Conservation (phyloP, 2,329 filamentous ascomycete genomes). For the Colletotrichum shisoi region DNA sequence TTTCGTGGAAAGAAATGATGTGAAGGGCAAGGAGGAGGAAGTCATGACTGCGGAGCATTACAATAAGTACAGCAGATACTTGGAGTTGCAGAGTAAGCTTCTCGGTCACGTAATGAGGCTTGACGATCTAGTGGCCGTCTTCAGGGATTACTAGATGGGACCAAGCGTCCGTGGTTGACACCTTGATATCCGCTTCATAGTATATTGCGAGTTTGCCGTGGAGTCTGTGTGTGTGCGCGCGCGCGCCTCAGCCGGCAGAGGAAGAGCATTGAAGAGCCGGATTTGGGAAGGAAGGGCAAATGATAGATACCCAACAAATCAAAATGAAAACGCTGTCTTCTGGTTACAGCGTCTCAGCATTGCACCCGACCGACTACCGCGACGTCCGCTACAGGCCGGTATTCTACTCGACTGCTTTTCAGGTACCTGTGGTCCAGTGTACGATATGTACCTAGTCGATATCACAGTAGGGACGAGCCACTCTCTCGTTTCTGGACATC, state of each 20-base stretch:
- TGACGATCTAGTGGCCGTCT: slow-evolving; percentile 83
- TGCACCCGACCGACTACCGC: neutral
- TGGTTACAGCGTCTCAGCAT: neutral
- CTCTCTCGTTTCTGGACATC: neutral
- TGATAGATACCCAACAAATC: slow-evolving; percentile 35
- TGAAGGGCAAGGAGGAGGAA: slow-evolving; percentile 82
- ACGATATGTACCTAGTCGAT: no score
- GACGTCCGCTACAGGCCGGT: no score
- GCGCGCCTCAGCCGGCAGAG: neutral
- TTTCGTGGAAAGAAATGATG: slow-evolving; percentile 85
- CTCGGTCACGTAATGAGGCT: slow-evolving; percentile 80
- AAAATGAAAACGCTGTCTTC: slow-evolving; percentile 8
- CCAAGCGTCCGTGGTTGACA: neutral
- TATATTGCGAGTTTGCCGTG: neutral
- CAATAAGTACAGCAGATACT: slow-evolving; percentile 65
- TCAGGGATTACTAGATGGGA: slow-evolving; percentile 70
- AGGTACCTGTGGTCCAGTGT: neutral
- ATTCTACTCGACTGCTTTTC: no score
- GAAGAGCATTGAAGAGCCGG: neutral
- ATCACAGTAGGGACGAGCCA: no score
- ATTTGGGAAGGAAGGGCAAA: slow-evolving; percentile 18
- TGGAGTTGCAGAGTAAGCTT: slow-evolving; percentile 75
- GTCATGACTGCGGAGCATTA: slow-evolving; percentile 79
- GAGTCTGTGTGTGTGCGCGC: neutral
- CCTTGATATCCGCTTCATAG: neutral